These are phyloP conservation scores for Lachnellula occidentalis DNA, from an alignment of 2,329 filamentous ascomycete genomes.

Conservation along the genomic window DNA sequence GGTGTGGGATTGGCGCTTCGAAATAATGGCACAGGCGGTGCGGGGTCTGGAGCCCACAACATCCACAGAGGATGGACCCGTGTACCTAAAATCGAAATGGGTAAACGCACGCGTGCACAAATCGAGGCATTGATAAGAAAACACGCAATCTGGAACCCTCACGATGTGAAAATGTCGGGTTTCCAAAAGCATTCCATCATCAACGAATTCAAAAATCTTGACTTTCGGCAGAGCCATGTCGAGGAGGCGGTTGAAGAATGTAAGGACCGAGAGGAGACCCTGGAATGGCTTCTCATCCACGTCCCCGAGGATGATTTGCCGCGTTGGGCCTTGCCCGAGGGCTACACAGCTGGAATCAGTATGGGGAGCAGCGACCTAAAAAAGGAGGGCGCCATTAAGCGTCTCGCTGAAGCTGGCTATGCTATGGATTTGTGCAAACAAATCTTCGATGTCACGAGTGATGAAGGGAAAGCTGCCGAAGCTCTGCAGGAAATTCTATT, in stretches of 20 bases:
- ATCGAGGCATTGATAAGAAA: slow-evolving; percentile 75
- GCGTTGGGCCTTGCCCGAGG: slow-evolving; percentile 83
- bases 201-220: slow-evolving; percentile 70
- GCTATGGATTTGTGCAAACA: slow-evolving; percentile 77
- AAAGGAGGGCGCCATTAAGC: slow-evolving; percentile 75
- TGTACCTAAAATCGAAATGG: slow-evolving; percentile 90
- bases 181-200: slow-evolving; percentile 54
- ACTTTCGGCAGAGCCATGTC: slow-evolving; percentile 83
- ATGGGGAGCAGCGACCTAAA: slow-evolving; percentile 78
- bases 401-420: slow-evolving; percentile 78
- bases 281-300: slow-evolving; percentile 95
- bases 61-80: slow-evolving; percentile 70
- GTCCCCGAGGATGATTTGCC: slow-evolving; percentile 97
- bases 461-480: slow-evolving; percentile 75
- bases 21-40: slow-evolving; percentile 36
- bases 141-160: slow-evolving; percentile 81
- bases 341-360: slow-evolving; percentile 83
- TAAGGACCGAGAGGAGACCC: slow-evolving; percentile 84
- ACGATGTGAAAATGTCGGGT: slow-evolving; percentile 60
- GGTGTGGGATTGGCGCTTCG: slow-evolving; percentile 42
- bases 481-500: slow-evolving; percentile 68
- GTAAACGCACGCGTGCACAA: slow-evolving; percentile 68
- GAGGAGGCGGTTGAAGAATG: slow-evolving; percentile 83
- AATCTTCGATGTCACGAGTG: slow-evolving; percentile 61
- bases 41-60: slow-evolving; percentile 30